Evolutionary conservation across 352 stramenopile genomes (phyloP).

Genomic region (Phytophthora boehmeriae): DNA sequence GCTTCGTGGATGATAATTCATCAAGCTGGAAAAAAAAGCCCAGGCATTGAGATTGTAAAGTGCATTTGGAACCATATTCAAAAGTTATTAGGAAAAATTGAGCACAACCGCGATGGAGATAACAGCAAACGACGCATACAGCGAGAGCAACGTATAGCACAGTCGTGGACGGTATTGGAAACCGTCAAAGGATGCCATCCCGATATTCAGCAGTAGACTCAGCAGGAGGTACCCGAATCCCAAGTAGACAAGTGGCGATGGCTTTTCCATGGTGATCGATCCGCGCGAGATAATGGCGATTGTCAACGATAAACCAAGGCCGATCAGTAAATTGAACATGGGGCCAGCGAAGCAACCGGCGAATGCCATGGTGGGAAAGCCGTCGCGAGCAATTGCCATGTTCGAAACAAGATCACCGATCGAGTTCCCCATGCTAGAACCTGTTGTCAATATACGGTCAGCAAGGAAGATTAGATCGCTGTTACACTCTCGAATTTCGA

Average conservation of each 20-base stretch:
- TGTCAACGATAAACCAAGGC: constrained; percentile 69
- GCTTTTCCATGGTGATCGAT: constrained; percentile 56
- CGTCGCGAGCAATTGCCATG: constrained; percentile 77
- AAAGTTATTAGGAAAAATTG: constrained; percentile 35
- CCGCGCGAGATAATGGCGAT: constrained; percentile 62
- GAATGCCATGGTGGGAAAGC: constrained; percentile 85
- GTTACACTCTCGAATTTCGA: neutral
- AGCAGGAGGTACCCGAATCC: constrained; percentile 69
- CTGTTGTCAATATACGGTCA: constrained; percentile 28
- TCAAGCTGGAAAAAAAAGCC: too few relatives aligned
- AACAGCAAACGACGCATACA: constrained; percentile 72
- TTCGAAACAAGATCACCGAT: constrained; percentile 83
- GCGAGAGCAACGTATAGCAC: constrained; percentile 59
- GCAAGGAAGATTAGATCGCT: constrained; percentile 17
- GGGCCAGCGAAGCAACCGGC: constrained; percentile 82
- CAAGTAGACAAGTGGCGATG: constrained; percentile 67
- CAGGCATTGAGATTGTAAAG: neutral
- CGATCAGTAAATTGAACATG: constrained; percentile 83
- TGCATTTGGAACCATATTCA: neutral
- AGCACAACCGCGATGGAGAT: constrained; percentile 66
- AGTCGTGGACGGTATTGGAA: constrained; percentile 67
- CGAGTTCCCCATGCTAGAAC: constrained; percentile 84
- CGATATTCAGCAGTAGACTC: constrained; percentile 74
- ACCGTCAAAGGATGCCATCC: constrained; percentile 50
- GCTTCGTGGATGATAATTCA: too few relatives aligned